phyloP scores from a whole-genome alignment of 2,329 filamentous ascomycete species.

The Aureobasidium namibiae region DNA sequence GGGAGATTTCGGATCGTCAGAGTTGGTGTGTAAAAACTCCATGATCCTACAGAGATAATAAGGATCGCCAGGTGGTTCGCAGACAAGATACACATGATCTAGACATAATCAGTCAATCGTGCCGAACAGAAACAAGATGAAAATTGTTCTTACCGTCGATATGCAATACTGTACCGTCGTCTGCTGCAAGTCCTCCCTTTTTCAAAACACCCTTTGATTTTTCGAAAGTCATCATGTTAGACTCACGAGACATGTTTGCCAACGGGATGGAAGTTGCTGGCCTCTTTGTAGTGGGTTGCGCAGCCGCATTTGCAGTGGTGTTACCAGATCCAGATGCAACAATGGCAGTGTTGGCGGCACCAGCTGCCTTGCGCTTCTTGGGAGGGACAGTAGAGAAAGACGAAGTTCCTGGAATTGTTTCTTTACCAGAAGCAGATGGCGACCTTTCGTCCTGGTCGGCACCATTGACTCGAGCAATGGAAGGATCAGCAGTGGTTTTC shows the following conservation, averaged over 20 bases:
- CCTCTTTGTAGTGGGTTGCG: constrained; percentile 19
- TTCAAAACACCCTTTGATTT: constrained; percentile 60
- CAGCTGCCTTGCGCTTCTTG: constrained; percentile 79
- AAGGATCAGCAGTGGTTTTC: constrained; percentile 17
- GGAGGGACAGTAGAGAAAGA: constrained; percentile 50
- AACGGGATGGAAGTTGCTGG: constrained; percentile 29
- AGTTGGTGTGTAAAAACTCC: constrained; percentile 85
- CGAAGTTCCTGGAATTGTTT: constrained; percentile 44
- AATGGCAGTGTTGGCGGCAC: constrained; percentile 21
- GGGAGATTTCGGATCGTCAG: constrained; percentile 57
- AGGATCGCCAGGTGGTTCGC: constrained; percentile 92
- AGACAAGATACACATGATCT: constrained; percentile 92
- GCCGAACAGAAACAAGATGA: not conserved
- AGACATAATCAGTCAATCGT: constrained; percentile 28
- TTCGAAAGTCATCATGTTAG: constrained; percentile 86
- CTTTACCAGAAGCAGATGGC: constrained; percentile 17
- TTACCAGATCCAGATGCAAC: constrained; percentile 19
- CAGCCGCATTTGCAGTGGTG: constrained; percentile 17
- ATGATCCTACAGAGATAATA: constrained; percentile 98
- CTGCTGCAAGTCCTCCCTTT: constrained; percentile 72
- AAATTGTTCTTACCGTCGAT: constrained; percentile 67
- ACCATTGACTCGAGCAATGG: not conserved
- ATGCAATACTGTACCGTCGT: constrained; percentile 77
- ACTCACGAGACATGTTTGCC: constrained; percentile 47
- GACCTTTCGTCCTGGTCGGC: not conserved